phyloP scores from a whole-genome alignment of 2,329 filamentous ascomycete genomes.

The Colletotrichum nymphaeae region DNA sequence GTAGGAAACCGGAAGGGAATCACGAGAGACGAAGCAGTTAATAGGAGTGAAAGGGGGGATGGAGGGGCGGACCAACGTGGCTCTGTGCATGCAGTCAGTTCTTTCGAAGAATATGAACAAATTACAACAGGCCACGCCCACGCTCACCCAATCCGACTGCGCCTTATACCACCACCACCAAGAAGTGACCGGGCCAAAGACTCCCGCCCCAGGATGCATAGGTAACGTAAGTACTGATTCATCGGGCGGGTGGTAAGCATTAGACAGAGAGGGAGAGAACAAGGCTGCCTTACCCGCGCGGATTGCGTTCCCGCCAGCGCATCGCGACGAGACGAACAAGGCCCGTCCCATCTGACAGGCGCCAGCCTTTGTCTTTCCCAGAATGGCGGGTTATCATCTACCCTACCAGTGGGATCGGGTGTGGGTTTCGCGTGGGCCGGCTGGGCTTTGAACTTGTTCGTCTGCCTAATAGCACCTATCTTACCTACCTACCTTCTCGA shows the following conservation, averaged over 20 bases:
- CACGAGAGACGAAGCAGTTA: no score
- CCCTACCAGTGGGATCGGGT: background rate
- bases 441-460: background rate
- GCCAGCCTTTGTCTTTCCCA: slow-evolving; percentile 10
- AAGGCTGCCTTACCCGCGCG: background rate
- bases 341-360: slow-evolving; percentile 34
- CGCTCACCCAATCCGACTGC: background rate
- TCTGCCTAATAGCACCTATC: background rate
- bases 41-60: background rate
- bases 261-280: background rate
- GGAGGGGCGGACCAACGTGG: background rate
- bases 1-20: background rate
- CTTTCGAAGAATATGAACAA: background rate
- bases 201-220: no score
- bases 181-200: background rate
- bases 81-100: slow-evolving; percentile 5
- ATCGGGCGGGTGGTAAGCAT: background rate
- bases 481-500: background rate
- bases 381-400: background rate
- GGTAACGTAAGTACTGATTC: no score
- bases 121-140: background rate
- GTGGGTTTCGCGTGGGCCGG: background rate
- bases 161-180: background rate
- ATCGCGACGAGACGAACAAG: slow-evolving; percentile 31
- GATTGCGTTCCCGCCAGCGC: slow-evolving; percentile 22